These are phyloP conservation scores for Tulasnella calospora DNA, from an alignment of 768 basidiomycete species.

Conservation along the genomic window DNA sequence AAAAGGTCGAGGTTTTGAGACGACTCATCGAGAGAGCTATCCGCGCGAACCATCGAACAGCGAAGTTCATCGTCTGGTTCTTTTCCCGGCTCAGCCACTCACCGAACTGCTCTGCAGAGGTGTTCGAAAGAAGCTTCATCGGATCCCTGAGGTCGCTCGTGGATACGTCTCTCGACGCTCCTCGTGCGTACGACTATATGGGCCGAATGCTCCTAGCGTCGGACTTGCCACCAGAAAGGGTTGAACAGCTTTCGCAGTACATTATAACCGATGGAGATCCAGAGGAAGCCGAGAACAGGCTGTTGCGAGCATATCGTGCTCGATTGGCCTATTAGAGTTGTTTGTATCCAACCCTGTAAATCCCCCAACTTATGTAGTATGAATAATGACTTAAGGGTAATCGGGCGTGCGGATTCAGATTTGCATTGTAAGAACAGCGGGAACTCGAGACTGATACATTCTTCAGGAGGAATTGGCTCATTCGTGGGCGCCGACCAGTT, in stretches of 20 bases:
- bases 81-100: neutral
- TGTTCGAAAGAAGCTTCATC: neutral
- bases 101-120: neutral
- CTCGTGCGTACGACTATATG: neutral
- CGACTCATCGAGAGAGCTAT: neutral
- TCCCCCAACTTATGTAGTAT: neutral
- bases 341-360: neutral
- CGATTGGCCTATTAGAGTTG: neutral
- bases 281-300: neutral
- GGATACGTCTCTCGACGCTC: neutral
- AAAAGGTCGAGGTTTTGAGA: neutral
- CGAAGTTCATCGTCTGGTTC: slow-evolving; percentile 8
- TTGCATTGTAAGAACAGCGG: neutral
- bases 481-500: neutral
- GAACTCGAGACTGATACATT: neutral
- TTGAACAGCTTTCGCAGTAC: neutral
- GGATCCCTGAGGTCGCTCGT: neutral
- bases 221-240: neutral
- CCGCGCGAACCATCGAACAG: neutral
- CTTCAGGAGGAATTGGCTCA: neutral
- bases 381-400: neutral
- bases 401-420: neutral
- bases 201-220: neutral
- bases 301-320: neutral
- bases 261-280: neutral